These are phyloP conservation scores for Phytophthora citricola DNA, from an alignment of 352 stramenopile species.

Conservation along the genomic window DNA sequence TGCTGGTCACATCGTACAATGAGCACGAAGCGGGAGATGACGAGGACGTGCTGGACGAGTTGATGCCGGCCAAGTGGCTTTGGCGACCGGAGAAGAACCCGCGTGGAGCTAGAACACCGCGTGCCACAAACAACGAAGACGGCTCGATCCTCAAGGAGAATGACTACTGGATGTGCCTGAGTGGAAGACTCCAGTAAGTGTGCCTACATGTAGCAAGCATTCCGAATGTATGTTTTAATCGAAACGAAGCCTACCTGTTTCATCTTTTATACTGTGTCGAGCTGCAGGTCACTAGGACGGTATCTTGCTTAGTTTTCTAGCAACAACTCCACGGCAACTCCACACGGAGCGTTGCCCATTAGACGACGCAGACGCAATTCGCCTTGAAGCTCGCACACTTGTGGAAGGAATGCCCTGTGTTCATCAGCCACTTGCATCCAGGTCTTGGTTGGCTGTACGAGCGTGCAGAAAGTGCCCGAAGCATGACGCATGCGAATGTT, in stretches of 20 bases:
- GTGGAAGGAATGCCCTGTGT: conserved; percentile 48
- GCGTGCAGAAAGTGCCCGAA: conserved; percentile 79
- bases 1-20: conserved; percentile 90
- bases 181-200: conserved; percentile 21
- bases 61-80: conserved; percentile 62
- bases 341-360: conserved; percentile 55
- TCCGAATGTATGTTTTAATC: conserved; percentile 10
- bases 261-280: conserved; percentile 16
- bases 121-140: conserved; percentile 65
- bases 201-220: not conserved
- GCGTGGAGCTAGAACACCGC: conserved; percentile 45
- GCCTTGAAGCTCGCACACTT: conserved; percentile 50
- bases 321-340: conserved; percentile 47
- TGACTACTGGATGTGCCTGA: conserved; percentile 85
- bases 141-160: conserved; percentile 77
- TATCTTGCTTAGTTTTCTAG: conserved; percentile 39
- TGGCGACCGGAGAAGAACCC: conserved; percentile 82
- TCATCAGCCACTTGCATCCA: conserved; percentile 56
- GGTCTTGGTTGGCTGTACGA: conserved; percentile 57
- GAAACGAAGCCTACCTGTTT: conserved; percentile 14
- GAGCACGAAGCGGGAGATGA: conserved; percentile 81
- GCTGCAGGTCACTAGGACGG: not conserved
- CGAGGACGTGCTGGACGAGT: conserved; percentile 71
- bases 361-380: conserved; percentile 67
- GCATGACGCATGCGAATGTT: conserved; percentile 91